Evolutionary conservation across 1,284 basidiomycete species (phyloP).

Genomic region (Cystobasidium slooffiae): DNA sequence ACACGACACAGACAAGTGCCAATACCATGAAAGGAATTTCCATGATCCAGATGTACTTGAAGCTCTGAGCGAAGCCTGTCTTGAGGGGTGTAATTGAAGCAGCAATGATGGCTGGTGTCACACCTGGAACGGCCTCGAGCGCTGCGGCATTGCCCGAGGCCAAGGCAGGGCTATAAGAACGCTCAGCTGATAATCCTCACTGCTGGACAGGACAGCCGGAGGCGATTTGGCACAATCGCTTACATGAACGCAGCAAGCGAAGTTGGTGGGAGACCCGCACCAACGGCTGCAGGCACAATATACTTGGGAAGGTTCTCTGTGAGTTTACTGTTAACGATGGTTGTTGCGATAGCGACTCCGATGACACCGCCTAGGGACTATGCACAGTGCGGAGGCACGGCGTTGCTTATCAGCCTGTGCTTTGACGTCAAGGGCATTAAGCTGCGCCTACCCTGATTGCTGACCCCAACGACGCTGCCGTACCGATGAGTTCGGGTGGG

Average conservation of each 20-base stretch:
- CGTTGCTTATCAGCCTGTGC: neutral
- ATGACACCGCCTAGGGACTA: conserved; percentile 24
- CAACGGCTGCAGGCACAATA: conserved; percentile 12
- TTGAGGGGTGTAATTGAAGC: conserved; percentile 1
- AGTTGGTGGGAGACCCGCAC: neutral
- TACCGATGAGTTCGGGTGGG: conserved; percentile 28
- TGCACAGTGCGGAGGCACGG: neutral
- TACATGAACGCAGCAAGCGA: conserved; percentile 8
- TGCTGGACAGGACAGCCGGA: neutral
- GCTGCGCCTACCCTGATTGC: conserved; percentile 16
- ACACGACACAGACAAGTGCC: conserved; percentile 1
- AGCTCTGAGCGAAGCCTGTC: conserved; percentile 20
- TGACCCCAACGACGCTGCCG: conserved; percentile 7
- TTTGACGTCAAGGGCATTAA: neutral
- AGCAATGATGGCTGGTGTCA: conserved; percentile 12
- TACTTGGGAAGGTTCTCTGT: conserved; percentile 1
- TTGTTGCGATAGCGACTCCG: conserved; percentile 10
- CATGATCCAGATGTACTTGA: conserved; percentile 26
- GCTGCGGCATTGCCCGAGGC: neutral
- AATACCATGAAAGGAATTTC: conserved; percentile 16
- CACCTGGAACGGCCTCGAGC: conserved; percentile 5
- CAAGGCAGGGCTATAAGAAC: neutral
- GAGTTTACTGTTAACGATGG: conserved; percentile 29
- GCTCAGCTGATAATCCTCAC: neutral
- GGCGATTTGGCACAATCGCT: neutral